Evolutionary conservation across 2,329 filamentous ascomycete species (phyloP), one percentile per base, ranked within the genome.

Genomic region (Colletotrichum sojae): DNA sequence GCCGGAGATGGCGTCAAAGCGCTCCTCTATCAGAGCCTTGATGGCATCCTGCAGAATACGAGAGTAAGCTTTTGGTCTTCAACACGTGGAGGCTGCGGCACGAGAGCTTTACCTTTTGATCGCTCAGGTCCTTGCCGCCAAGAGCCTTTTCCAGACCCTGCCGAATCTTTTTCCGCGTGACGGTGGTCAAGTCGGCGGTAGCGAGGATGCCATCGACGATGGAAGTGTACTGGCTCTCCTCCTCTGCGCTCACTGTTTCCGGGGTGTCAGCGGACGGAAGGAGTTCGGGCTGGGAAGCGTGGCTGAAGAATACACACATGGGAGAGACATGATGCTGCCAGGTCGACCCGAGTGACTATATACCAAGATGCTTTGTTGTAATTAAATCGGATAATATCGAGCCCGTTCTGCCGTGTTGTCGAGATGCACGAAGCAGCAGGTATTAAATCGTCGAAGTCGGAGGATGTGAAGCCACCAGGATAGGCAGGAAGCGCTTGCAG

Each of bases 1-100:
- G 39, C 69, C 67, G 57, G 88, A 89, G 73, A 91, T 88, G 65
- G 90, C 87, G 75, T 94, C 92, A 78, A 94, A 94, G 18, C 92
- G 90, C 73, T 89, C 86, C 81, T 92, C 90, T 63, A 94, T 94
- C 56, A 94, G 84, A 59, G 83, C 83, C 77, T 93, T 93, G 79
- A 94, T 91, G 15, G 89, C 89, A 76, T 86, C 83, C 92, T 94
- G 71, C 4, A 31, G 31, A 8, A 48, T 20, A 3, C 27, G 12
- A 18, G 6, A 5, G 18, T 12, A 5, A 49, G 46, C 46, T 20
- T 49, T n/a, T 22, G 13, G 51, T 22, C 10, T 22, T 31, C 10
- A 1, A 5, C 18, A 16, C 12, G 5, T n/a, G 49, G 15, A 36
- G 53, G 27, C 10, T 12, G n/a, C n/a, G 25, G 22, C 39, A 40